Evolutionary conservation across 495 filamentous ascomycete genomes (phyloP), one percentile per base, ranked within the genome.

Genomic region (Podospora didyma): DNA sequence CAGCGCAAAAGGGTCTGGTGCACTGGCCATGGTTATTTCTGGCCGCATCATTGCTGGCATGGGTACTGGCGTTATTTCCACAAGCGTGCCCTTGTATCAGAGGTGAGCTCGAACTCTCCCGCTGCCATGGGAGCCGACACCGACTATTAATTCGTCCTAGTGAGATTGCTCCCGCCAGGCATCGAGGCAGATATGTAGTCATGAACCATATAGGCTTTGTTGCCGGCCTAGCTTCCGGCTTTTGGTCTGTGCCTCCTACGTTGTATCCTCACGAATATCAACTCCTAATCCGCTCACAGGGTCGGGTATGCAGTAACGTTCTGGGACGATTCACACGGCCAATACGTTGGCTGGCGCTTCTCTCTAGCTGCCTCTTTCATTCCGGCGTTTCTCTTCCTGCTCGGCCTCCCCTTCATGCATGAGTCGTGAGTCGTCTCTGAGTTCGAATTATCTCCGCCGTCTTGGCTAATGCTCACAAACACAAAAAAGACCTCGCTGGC

Each of bases 191-290:
- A 53, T 77, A 77, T 51, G 80, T 84, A 2, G 78, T 83, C 21
- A 68, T 83, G 60, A 83, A 83, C 58, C 81, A 84, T 49, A 73
- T 83, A 57, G 80, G 81, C 5, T 74, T 84, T 48, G 75, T 83
- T 34, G 70, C 71, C 11, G 80, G 81, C 31, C 54, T 84, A 2
- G 78, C 78, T 0, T 48, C 55, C 2, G 81, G 80, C 0, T 81
- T 84, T 53, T 84, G 81, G 79, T 82, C 66, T 46, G 71, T 23
- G 26, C 11, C 7, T 42, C 14, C 21, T 44, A n/a, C n/a, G n/a
- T n/a, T n/a, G n/a, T n/a, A n/a, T n/a, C n/a, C n/a, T n/a, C n/a
- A n/a, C n/a, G n/a, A n/a, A n/a, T n/a, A 3, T n/a, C 14, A 16
- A 49, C 37, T 3, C 31, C 16, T 6, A 20, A n/a, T 47, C 17